Evolutionary conservation across 2,329 filamentous ascomycete species (phyloP).

Genomic region (Xylariomycetidae sp.): DNA sequence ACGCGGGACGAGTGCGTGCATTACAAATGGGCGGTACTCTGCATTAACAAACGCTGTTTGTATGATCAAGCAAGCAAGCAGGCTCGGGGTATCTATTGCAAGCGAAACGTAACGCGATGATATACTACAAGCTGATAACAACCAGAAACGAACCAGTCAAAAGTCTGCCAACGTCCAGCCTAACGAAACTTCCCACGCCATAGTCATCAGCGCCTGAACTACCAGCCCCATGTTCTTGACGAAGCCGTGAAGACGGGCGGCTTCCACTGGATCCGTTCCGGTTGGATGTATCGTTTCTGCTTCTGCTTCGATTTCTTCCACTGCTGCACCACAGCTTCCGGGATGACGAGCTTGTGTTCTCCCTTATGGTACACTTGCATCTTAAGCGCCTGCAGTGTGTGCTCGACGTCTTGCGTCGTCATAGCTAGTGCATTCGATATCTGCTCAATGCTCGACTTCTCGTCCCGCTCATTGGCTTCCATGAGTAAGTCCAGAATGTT

Average conservation of each 20-base stretch:
- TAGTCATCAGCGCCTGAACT: constrained; percentile 11
- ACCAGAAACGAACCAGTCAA: too few relatives aligned
- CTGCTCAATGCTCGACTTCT: constrained; percentile 77
- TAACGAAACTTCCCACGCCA: background rate
- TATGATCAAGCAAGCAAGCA: too few relatives aligned
- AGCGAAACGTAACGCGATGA: too few relatives aligned
- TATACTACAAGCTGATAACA: too few relatives aligned
- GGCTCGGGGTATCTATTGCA: too few relatives aligned
- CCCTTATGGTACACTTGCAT: constrained; percentile 96
- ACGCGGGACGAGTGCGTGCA: too few relatives aligned
- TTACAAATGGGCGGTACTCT: too few relatives aligned
- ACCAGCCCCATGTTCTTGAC: constrained; percentile 95
- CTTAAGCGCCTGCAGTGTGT: constrained; percentile 87
- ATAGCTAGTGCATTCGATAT: constrained; percentile 77
- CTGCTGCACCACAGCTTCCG: constrained; percentile 73
- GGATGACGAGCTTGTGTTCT: constrained; percentile 92
- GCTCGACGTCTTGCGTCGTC: constrained; percentile 96
- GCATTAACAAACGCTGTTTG: too few relatives aligned
- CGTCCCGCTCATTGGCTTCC: constrained; percentile 59
- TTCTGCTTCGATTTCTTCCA: constrained; percentile 79
- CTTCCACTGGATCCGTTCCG: constrained; percentile 83
- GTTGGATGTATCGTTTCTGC: constrained; percentile 69
- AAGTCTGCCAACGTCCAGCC: too few relatives aligned
- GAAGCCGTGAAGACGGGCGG: constrained; percentile 90
- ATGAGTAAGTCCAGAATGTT: constrained; percentile 85